Percentiles rank a stretch among this genome's conserved stretches.
Evolutionary conservation across 2,329 filamentous ascomycete genomes (phyloP).

Genomic region (Fusarium mexicanum): DNA sequence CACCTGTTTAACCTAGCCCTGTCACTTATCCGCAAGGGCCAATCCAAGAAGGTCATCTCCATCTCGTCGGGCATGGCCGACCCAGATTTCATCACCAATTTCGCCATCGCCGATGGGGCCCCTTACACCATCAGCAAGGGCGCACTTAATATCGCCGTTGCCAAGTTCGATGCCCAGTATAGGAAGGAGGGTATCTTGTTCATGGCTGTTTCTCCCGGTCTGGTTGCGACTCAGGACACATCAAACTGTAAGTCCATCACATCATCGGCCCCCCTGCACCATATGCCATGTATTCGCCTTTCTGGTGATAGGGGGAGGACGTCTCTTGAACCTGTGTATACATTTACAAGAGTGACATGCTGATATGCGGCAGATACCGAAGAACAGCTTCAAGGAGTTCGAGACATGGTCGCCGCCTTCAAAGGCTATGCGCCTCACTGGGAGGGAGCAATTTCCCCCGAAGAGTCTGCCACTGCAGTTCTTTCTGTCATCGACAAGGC

Average conservation of each 20-base stretch:
- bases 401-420: slow-evolving; percentile 45
- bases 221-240: slow-evolving; percentile 56
- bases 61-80: slow-evolving; percentile 62
- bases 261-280: fast-evolving
- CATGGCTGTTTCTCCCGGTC: slow-evolving; percentile 60
- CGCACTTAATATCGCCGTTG: slow-evolving; percentile 61
- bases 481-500: slow-evolving; percentile 47
- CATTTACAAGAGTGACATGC: fast-evolving
- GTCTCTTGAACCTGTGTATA: background rate
- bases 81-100: slow-evolving; percentile 51
- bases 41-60: slow-evolving; percentile 63
- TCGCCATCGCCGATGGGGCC: slow-evolving; percentile 46
- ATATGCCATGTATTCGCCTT: background rate
- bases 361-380: slow-evolving; percentile 31
- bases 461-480: slow-evolving; percentile 48
- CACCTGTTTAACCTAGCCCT: slow-evolving; percentile 63
- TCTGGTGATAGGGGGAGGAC: fast-evolving
- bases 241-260: slow-evolving; percentile 32
- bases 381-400: slow-evolving; percentile 40
- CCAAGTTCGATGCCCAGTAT: slow-evolving; percentile 63
- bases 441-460: slow-evolving; percentile 45
- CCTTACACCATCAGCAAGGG: slow-evolving; percentile 62
- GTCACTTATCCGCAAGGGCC: slow-evolving; percentile 61
- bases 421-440: slow-evolving; percentile 53
- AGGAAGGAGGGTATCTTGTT: slow-evolving; percentile 62